Base-by-base conservation (phyloP, 208 protist species). In the Crithidia acanthocephali region DNA sequence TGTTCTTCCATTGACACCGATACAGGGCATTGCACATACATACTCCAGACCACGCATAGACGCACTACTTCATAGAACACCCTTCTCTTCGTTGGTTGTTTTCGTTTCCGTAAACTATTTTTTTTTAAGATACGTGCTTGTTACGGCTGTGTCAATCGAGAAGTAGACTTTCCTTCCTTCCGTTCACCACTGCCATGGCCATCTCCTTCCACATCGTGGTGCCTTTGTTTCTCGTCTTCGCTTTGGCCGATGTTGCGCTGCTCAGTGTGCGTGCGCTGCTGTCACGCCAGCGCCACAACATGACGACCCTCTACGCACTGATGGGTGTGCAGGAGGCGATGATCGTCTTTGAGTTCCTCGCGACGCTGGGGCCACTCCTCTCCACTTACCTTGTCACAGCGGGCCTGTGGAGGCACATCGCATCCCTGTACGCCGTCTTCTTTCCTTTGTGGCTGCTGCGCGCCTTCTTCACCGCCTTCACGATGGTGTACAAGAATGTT, bases 291-390 rank as follows among this genome's bases (percentile, higher is more conserved):
- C 60, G 56, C 22, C 48, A 83, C 53, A 44, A n/a, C 33, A 47
- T 56, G 28, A 68, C 72, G 7, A 40, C 55, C 8, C 59, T 70
- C 25, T 81, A 86, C 65, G 56, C 77, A 0, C 47, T 85, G 7
- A 74, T 91, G 63, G 77, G 35, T 0, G 57, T 85, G 16, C 82
- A 88, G 28, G 74, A 84, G 60, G 42, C 72, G n/a, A 50, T 91
- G n/a, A 58, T 91, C 2, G 11, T 86, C 16, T 52, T 81, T 8
- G 72, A 88, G 58, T 44, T 83, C 2, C 33, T 73, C 13, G 33
- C 73, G 6, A 48, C 85, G 11, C 10, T 76, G 18, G 72, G 55
- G 0, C 63, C 76, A n/a, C 30, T 86, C 8, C 27, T 84, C 40
- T 56, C 48, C 56, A 84, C 86, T 2, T 82, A 73, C 50, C 86